Percentiles rank a stretch among this genome's conserved stretches.
Conservation (phyloP, 176 grass and related monocot species). For the Lolium multiflorum region DNA sequence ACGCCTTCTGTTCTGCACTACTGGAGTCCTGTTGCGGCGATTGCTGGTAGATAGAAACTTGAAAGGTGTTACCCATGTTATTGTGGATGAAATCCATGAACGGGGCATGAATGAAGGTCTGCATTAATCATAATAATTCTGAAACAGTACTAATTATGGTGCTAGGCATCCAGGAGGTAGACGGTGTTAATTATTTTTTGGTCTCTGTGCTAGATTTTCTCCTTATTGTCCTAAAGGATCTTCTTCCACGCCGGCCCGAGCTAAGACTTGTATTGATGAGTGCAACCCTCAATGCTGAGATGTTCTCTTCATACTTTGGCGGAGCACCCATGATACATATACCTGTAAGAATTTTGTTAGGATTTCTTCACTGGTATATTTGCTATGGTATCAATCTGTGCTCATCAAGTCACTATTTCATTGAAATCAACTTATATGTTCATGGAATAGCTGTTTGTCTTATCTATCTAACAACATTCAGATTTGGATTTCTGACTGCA, state of each 20-base stretch:
- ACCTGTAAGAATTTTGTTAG: slow-evolving; percentile 69
- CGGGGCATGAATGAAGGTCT: slow-evolving; percentile 99
- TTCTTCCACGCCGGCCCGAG: slow-evolving; percentile 84
- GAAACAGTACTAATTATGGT: not conserved
- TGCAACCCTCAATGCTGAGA: slow-evolving; percentile 93
- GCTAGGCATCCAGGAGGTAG: not conserved
- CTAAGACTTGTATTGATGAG: slow-evolving; percentile 97
- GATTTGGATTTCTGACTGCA: not conserved
- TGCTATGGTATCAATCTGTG: slow-evolving; percentile 6
- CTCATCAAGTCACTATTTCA: slow-evolving; percentile 8
- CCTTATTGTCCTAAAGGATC: slow-evolving; percentile 97
- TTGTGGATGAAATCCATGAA: slow-evolving; percentile 99
- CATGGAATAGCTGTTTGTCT: not conserved
- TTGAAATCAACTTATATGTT: slow-evolving; percentile 6
- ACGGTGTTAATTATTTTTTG: slow-evolving; percentile 25
- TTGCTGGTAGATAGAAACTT: slow-evolving; percentile 89
- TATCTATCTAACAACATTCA: slow-evolving; percentile 1
- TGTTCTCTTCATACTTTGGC: slow-evolving; percentile 97
- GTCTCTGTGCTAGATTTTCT: slow-evolving; percentile 79
- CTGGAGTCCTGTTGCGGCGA: slow-evolving; percentile 89
- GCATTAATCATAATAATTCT: slow-evolving; percentile 22
- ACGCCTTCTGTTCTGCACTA: slow-evolving; percentile 94
- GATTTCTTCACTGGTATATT: not conserved
- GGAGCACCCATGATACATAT: slow-evolving; percentile 96
- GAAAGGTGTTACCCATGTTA: slow-evolving; percentile 96